Base-by-base conservation (phyloP, 768 basidiomycete genomes). In the Grammothele lineata region DNA sequence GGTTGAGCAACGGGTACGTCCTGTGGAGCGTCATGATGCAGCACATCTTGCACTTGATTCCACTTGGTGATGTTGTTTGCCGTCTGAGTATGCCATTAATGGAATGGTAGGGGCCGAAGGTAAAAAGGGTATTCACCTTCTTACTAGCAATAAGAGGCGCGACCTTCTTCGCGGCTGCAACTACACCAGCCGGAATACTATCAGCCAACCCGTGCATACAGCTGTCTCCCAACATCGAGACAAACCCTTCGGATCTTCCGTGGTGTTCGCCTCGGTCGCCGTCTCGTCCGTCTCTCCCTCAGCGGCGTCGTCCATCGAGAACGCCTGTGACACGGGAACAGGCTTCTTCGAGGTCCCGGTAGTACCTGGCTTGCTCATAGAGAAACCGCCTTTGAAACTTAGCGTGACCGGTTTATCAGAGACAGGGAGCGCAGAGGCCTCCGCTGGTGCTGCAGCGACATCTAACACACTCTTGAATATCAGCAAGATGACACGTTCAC, bases 1-100 rank as follows among this genome's bases (percentile, higher is more conserved):
- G 41, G 46, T 50, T 40, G 51, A 10, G 37, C 48, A n/a, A 15
- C 22, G 30, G 34, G 40, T 34, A 41, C 32, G 17, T 42, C 51
- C 43, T 44, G 47, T 4, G 51, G 40, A 2, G 46, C 42, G 39
- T 56, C 65, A 21, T 62, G 55, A 30, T 59, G 78, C 40, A 96
- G 75, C 59, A 92, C 94, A 66, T 85, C 86, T 66, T 95, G 91
- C 9, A 94, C 90, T 70, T 85, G 86, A 62, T 94, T 98, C 96
- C 95, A 99, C 63, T 98, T 97, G 59, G 77, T 84, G 62, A 99
- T 97, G 59, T 93, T 92, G 64, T 78, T 87, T 40, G 79, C 87
- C 37, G 83, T 88, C 91, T 96, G 62, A 15, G 21, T 9, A 1
- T 17, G 22, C 43, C 53, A n/a, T n/a, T n/a, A n/a, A n/a, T n/a